phyloP scores from a whole-genome alignment of 495 filamentous ascomycete species.

The Trichoderma asperelloides region DNA sequence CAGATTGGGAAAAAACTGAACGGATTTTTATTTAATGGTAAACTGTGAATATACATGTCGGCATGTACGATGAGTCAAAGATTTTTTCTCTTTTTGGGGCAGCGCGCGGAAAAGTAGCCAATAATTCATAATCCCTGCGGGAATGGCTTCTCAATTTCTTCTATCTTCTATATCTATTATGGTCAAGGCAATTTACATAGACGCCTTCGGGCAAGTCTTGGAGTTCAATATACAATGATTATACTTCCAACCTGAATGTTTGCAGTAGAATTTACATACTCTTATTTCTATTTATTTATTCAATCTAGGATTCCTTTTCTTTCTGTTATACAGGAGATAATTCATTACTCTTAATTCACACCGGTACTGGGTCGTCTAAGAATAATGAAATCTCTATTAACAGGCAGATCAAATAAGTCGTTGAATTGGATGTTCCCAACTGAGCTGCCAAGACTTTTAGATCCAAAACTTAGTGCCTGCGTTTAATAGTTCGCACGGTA shows the following conservation, averaged over 20 bases:
- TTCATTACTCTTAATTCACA: too few relatives aligned
- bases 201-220: conserved; percentile 2
- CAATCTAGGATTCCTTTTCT: not conserved
- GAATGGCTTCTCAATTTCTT: not conserved
- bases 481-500: not conserved
- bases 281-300: not conserved
- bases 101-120: not conserved
- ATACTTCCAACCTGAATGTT: not conserved
- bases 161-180: not conserved
- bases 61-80: conserved; percentile 2
- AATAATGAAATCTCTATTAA: too few relatives aligned
- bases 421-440: not conserved
- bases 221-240: not conserved
- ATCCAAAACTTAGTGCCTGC: not conserved
- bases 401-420: not conserved
- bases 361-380: too few relatives aligned
- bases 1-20: not conserved
- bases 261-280: not conserved
- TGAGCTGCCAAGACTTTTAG: not conserved
- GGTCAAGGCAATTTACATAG: not conserved
- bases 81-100: not conserved
- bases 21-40: not conserved
- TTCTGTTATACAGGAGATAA: too few relatives aligned
- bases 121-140: not conserved
- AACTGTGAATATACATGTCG: not conserved